Base-by-base conservation (phyloP, 257 asterid species). In the Solanum medicagineum region DNA sequence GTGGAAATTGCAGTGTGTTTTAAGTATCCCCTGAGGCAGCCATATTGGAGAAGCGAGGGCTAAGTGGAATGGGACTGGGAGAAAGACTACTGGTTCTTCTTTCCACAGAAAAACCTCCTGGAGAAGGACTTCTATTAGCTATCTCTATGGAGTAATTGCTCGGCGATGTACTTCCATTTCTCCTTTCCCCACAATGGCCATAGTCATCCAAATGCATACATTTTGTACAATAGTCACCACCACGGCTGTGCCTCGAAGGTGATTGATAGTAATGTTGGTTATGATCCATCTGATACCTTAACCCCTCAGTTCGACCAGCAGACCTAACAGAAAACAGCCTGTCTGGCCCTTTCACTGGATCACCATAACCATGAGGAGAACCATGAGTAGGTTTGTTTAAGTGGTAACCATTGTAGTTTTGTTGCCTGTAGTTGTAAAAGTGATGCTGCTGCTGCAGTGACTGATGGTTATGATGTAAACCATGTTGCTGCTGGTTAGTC, bases 261-360 rank as follows among this genome's bases (percentile, higher is more conserved):
- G 87, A 57, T 32, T 87, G 86, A 26, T 84, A 88, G 47, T 83
- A 79, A 16, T 84, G 57, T 45, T 92, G 85, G 3, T 81, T 44
- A 44, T 89, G 88, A 62, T 94, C 98, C 36, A 69, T 32, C 71
- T 91, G 96, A 84, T 85, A 92, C 79, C 90, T 89, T 13, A 69
- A 73, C 1, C 93, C 94, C 36, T 92, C 95, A 0, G 80, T 81
- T 51, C 98, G 87, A 15, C 91, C 91, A 10, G 89, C 91, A 0
- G 94, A 88, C 89, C 92, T 88, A 17, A 87, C 90, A 5, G 92
- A 83, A 4, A 71, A 59, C 16, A 90, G 86, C 88, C 92, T 90
- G 29, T 92, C 95, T 2, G 93, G 93, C 44, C 84, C 69, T 80
- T 84, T 90, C 17, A 85, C 82, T 32, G 8, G 87, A 85, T 93